Evolutionary conservation across 177 flowering plant species (phyloP), one percentile per base, ranked within the genome.

Genomic region (Telopea speciosissima): DNA sequence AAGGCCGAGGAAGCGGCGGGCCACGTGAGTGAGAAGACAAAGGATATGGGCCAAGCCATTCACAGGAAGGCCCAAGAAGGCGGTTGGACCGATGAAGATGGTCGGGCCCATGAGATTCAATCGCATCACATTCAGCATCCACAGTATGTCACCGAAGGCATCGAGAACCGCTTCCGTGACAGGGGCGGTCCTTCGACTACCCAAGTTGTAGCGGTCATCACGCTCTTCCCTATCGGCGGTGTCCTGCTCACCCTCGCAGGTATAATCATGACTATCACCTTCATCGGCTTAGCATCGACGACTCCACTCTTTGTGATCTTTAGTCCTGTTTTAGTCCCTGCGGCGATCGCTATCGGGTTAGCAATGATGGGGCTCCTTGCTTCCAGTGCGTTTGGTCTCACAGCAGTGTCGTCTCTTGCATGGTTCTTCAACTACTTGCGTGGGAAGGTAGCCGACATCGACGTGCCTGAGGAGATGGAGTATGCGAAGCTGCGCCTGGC

Each of bases 261-360:
- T 1, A 61, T 89, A 44, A 85, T 84, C 24, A 71, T 93, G 12
- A 59, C 82, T 16, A 95, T 82, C 5, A 83, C 91, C 14, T 21
- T 91, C 28, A 72, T 85, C 65, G 90, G 90, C 24, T 79, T 89
- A 1, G 84, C 87, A 2, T 36, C 91, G 31, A 58, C 90, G 9
- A 76, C 89, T 0, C 96, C 97, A 0, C 71, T 89, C 5, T 89
- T 92, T 69, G 66, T 92, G 8, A 62, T 92, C 26, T 92, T 83
- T 81, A 88, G 91, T 80, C 98, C 97, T 1, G 78, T 93, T 16
- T 33, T 92, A 31, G 89, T 89, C 58, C 97, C 96, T 0, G 93
- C 96, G 0, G 88, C 86, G 1, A 62, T 89, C 22, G 70, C 71
- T 1, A 63, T 87, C 5, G 84, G 66, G 0, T 44, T 87, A 54